phyloP scores from a whole-genome alignment of 2,329 filamentous ascomycete genomes.

The Xylariomycetidae sp. region DNA sequence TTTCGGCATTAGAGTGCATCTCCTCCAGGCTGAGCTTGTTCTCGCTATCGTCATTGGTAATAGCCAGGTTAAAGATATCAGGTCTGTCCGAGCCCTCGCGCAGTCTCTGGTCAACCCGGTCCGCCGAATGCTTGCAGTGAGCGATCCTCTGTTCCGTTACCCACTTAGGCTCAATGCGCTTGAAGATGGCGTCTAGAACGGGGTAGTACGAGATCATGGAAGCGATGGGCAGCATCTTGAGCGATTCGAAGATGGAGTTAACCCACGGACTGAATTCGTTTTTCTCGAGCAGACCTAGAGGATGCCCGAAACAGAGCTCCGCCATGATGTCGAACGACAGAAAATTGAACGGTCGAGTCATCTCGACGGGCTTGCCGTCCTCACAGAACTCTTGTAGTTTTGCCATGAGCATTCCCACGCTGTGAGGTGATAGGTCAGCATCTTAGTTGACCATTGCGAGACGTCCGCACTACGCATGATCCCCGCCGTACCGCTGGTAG shows the following conservation, averaged over 20 bases:
- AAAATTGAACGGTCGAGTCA: slow-evolving; percentile 11
- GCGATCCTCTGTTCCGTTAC: slow-evolving; percentile 10
- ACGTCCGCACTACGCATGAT: neutral
- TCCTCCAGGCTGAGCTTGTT: slow-evolving; percentile 10
- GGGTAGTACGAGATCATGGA: slow-evolving; percentile 3
- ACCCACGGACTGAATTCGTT: slow-evolving; percentile 14
- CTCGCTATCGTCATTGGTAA: slow-evolving; percentile 8
- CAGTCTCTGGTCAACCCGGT: slow-evolving; percentile 22
- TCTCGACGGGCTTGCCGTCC: slow-evolving; percentile 1
- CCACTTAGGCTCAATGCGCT: slow-evolving; percentile 15
- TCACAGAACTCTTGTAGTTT: neutral
- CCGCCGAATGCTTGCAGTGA: slow-evolving; percentile 13
- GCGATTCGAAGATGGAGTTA: slow-evolving; percentile 7
- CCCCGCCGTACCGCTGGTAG: neutral
- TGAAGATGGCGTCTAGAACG: slow-evolving; percentile 13
- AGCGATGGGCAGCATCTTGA: no score
- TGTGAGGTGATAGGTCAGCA: no score
- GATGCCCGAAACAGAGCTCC: slow-evolving; percentile 14
- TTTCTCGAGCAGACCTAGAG: slow-evolving; percentile 12
- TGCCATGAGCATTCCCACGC: slow-evolving; percentile 2
- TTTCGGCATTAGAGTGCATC: slow-evolving; percentile 14
- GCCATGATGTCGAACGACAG: slow-evolving; percentile 17
- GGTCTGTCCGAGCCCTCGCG: slow-evolving; percentile 14
- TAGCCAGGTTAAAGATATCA: slow-evolving; percentile 17
- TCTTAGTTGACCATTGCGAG: no score